Base-by-base conservation (phyloP, 1,139 yeast species). In the Hyphopichia wangnamkhiaoensis region DNA sequence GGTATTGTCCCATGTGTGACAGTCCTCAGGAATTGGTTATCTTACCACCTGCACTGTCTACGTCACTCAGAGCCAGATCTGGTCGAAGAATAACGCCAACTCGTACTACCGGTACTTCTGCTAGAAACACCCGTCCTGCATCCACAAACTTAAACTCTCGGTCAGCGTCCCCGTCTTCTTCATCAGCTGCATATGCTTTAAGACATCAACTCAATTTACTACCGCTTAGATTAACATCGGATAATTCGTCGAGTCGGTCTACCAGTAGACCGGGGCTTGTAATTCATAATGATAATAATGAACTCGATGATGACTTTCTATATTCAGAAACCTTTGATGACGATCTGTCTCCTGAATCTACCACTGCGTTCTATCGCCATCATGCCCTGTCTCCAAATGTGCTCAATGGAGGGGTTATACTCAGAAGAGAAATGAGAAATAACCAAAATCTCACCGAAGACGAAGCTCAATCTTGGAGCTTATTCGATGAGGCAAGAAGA, bases 1-100 rank as follows among this genome's bases (percentile, higher is more conserved):
- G 77, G 78, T 61, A 55, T 44, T 72, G 78, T 49, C 76, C 76
- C 15, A 61, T 71, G 34, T 72, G 78, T 49, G 77, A 71, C 39
- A 52, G 46, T 37, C 54, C 52, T 24, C 75, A 70, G 43, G 73
- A 67, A 33, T 40, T 57, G 13, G 35, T 45, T 2, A 15, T 46
- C n/a, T 7, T 17, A 16, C 28, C 3, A 15, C 29, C 29, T 5
- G 29, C 6, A 8, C 9, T 5, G 29, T 8, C n/a, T n/a, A n/a
- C n/a, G n/a, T n/a, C n/a, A n/a, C n/a, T n/a, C n/a, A n/a, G n/a
- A n/a, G n/a, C n/a, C n/a, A n/a, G n/a, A n/a, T n/a, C n/a, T n/a
- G n/a, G n/a, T n/a, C n/a, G n/a, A n/a, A n/a, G n/a, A 10, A 19
- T 30, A 18, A 8, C 9, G 5, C 24, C 33, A 10, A 2, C 33